Evolutionary conservation across 148 eudicot species (phyloP), one percentile per base, ranked within the genome.

Genomic region (Fagopyrum esculentum): DNA sequence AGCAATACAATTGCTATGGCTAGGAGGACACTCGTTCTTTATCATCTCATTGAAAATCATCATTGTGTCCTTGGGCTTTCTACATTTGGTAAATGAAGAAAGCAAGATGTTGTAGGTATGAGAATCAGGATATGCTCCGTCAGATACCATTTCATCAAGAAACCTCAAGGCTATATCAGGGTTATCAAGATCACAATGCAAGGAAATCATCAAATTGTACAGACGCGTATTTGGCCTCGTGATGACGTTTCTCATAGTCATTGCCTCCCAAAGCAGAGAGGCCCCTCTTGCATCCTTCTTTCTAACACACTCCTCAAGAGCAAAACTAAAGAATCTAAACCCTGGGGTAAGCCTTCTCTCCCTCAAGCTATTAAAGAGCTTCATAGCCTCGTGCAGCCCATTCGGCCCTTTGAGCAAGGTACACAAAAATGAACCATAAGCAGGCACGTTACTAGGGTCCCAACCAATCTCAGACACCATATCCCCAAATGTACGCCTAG

Each of bases 131-230:
- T 88, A 93, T 10, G 83, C 90, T 35, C 92, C 97, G 51, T 87
- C 74, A 75, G 68, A 87, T 35, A 91, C 88, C 98, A 93, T 93
- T 74, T 89, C 94, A 75, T 93, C 97, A 75, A 91, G 78, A 75
- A 85, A 78, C 76, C 73, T 81, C 48, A 56, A 82, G 61, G 91
- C 97, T 44, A 81, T 68, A 57, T 85, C 90, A 73, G 69, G 71
- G 19, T 89, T 89, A 12, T 78, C 72, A 17, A 82, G 79, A 13
- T 80, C 79, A 51, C 89, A 82, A 83, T 84, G 88, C 79, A 91
- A 84, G 7, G 82, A 80, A 76, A 93, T 89, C 88, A 91, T 79
- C 73, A 88, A 77, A 78, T 89, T 91, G 49, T 89, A 91, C 87
- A 91, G 80, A 26, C 70, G 86, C 29, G 84, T 77, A 76, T 88